These are phyloP conservation scores for Phaeosphaeria sp. DNA, from an alignment of 2,329 filamentous ascomycete species.

Conservation along the genomic window DNA sequence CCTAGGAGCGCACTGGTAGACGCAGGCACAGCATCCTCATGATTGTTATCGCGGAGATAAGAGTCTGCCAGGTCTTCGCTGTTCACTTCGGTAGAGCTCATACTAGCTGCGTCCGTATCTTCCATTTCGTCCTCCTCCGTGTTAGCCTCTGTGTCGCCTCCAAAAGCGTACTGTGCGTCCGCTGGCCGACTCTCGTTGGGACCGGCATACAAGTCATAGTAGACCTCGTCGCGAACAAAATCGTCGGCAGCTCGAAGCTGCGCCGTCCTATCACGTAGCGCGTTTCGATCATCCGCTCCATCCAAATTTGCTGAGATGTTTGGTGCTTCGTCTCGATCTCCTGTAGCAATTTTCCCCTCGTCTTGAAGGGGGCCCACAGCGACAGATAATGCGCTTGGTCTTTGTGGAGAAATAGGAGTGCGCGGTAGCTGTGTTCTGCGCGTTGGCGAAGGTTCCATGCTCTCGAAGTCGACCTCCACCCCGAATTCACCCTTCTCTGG, in stretches of 20 bases:
- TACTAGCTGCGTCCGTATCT: slow-evolving; percentile 8
- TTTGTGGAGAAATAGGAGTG: slow-evolving; percentile 36
- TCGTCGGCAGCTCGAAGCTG: slow-evolving; percentile 5
- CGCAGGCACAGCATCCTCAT: neutral
- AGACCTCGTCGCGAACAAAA: slow-evolving; percentile 20
- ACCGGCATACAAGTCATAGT: slow-evolving; percentile 33
- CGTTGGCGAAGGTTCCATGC: slow-evolving; percentile 26
- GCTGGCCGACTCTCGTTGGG: slow-evolving; percentile 58
- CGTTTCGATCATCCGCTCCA: neutral
- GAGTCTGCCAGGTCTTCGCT: slow-evolving; percentile 9
- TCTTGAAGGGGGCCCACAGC: slow-evolving; percentile 2
- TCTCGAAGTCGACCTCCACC: slow-evolving; percentile 25
- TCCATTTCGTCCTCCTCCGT: slow-evolving; percentile 23
- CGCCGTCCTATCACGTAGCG: neutral
- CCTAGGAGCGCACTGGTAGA: neutral
- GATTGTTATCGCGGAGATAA: neutral
- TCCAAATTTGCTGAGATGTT: neutral
- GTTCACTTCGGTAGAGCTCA: slow-evolving; percentile 13
- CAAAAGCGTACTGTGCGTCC: slow-evolving; percentile 59
- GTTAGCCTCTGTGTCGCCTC: slow-evolving; percentile 39
- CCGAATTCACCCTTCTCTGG: slow-evolving; percentile 61
- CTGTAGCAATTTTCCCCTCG: neutral
- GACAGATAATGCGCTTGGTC: slow-evolving; percentile 5
- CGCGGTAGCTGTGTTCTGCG: slow-evolving; percentile 29
- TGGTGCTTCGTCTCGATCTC: neutral